Evolutionary conservation across 345 rosid species (phyloP), one percentile per base, ranked within the genome.

Genomic region (Lumnitzera littorea): DNA sequence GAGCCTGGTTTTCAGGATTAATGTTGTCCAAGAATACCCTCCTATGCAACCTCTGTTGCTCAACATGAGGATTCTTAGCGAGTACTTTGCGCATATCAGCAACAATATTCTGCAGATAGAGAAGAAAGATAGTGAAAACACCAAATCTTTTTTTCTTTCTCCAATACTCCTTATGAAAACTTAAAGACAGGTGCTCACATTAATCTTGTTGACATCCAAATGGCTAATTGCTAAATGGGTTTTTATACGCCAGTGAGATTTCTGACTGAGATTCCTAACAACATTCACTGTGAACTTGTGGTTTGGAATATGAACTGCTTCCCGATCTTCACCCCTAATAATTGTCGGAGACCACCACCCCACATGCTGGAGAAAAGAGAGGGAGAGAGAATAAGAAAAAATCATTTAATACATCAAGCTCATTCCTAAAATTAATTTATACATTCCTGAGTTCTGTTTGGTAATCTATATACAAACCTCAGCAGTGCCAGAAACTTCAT

Each of bases 271-370:
- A 78, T 91, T 91, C 73, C 96, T 91, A 74, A 91, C 95, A 51
- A 91, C 82, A 69, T 74, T 91, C 8, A 89, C 83, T 13, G 85
- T 85, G 58, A 91, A 91, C 66, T 87, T 83, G 68, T 89, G 96
- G 85, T 91, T 91, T 27, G 98, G 98, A 74, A 91, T 91, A 71
- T 91, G 96, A 70, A 89, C 82, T 50, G 95, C 96, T 79, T 91
- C 98, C 36, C 96, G 95, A 72, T 91, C 96, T 69, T 91, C 96
- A 55, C 92, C 98, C 74, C 96, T 84, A 74, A 91, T 82, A 60
- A 91, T 66, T 67, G 98, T 91, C 50, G 96, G 96, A 41, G 96
- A 89, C 98, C 98, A 91, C 95, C 98, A 91, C 61, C 98, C 96
- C 20, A 91, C 96, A 48, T 80, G 86, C 96, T 91, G 80, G 56